Base-by-base conservation (phyloP, 176 grass and related monocot species). In the Leersia perrieri region DNA sequence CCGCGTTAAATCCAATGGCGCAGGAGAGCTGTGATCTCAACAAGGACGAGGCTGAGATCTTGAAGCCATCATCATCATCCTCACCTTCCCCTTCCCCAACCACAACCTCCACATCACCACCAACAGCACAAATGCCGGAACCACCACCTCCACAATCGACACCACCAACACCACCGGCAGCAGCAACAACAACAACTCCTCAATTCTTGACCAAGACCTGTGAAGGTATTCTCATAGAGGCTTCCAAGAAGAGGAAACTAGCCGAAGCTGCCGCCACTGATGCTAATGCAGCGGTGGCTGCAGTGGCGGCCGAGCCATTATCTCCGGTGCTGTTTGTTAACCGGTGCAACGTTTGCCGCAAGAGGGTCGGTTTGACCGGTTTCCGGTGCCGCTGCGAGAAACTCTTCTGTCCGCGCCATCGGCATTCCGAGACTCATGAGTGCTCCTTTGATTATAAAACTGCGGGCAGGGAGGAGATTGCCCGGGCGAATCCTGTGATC, bases 391-490 rank as follows among this genome's bases (percentile, higher is more conserved):
- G 87, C 7, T 88, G 87, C 8, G 87, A 76, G 35, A 40, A 88
- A 22, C 87, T 88, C 61, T 88, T 88, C 49, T 88, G 87, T 14
- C 68, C 60, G 1, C 81, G 60, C 0, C 87, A 88, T 35, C 80
- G 87, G 68, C 81, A 88, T 72, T 88, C 87, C 0, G 87, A 88
- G 36, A 84, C 75, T 12, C 87, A 88, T n/a, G 64, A 53, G 27
- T 88, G 87, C 80, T 75, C 87, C 4, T 88, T 88, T 35, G 87
- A 88, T 80, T 88, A 88, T 42, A 88, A 88, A 72, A 72, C 87
- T 30, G 36, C 69, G 0, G 87, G 81, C 7, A 34, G 81, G 16
- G 69, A 88, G 61, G 87, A 88, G 81, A 88, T 88, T 39, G 75
- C 81, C 29, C 68, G 81, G 4, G 75, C 74, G 0, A 88, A 88